Evolutionary conservation across 805 yeast genomes (phyloP), one percentile per base, ranked within the genome.

Genomic region (Candida silvicultrix): DNA sequence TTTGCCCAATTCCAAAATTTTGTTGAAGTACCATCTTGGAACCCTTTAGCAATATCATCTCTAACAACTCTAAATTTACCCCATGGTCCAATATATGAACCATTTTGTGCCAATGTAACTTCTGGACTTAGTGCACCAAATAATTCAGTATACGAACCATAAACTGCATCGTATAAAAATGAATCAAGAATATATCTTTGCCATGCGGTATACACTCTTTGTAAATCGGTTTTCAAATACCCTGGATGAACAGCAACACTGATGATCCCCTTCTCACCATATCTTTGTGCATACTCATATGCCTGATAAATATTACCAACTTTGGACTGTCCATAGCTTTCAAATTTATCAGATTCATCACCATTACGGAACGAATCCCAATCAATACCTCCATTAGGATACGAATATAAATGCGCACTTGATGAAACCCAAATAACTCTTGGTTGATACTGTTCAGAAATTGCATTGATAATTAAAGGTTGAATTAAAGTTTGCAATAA

Each of bases 371-470:
- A 56, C 45, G 15, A 7, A 37, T 68, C 68, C 39, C 62, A 65
- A 50, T 64, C 60, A 39, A 67, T 52, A 19, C 72, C 31, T 10
- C 31, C 71, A 19, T 62, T 60, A 12, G 46, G 35, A 7, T 62
- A 58, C 0, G 72, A 61, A 0, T 60, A 52, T n/a, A 50, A 29
- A 35, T 67, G 73, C 0, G 65, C 73, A 31, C 64, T 42, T 0
- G 80, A 74, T 1, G 75, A 53, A 2, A 74, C 63, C 71, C 77
- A 75, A 8, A 76, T 66, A 31, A 75, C 62, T 42, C 81, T 62
- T 9, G 71, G 39, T 9, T 20, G 62, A 1, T 57, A 48, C 11
- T 60, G 54, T 2, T 46, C 45, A 36, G 31, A 28, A 10, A 4
- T 28, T 2, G 74, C 59, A 23, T 62, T 52, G 22, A 64, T 46